Conservation (phyloP, 140 eudicot species). For the Flaveria floridana region DNA sequence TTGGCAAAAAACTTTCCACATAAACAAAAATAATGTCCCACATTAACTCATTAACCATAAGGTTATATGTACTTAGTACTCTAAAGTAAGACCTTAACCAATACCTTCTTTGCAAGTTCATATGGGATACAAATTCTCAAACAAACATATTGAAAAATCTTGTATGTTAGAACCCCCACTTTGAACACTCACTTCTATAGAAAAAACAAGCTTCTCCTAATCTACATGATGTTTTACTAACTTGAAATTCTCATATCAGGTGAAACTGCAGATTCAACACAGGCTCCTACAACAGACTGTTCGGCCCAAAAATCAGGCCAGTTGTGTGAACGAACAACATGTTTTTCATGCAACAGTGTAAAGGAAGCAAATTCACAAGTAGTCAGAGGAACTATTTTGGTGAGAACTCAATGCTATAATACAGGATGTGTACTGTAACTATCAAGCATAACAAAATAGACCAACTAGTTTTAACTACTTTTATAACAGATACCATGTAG, state of each 20-base stretch:
- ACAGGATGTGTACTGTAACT: background rate
- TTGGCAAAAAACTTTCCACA: constrained; percentile 25
- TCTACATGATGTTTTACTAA: background rate
- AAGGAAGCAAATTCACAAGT: constrained; percentile 71
- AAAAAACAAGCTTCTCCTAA: constrained; percentile 1
- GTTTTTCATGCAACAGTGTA: constrained; percentile 66
- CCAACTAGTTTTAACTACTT: background rate
- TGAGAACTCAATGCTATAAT: constrained; percentile 32
- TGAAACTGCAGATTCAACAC: constrained; percentile 75
- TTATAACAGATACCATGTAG: constrained; percentile 82
- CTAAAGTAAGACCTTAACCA: background rate
- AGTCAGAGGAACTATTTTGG: constrained; percentile 93
- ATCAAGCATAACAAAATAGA: background rate
- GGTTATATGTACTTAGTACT: background rate
- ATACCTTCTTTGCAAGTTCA: constrained; percentile 10
- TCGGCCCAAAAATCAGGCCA: constrained; percentile 47
- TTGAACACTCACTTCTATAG: background rate
- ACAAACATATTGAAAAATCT: background rate
- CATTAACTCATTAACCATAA: background rate
- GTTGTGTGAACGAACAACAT: constrained; percentile 53
- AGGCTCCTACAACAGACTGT: constrained; percentile 71
- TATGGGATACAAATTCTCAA: background rate
- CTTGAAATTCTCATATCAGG: constrained; percentile 41
- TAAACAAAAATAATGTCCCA: background rate
- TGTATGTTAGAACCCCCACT: background rate